Percentiles rank a stretch among this genome's conserved stretches.
Conservation (phyloP, 495 filamentous ascomycete species). For the Neurospora sp. region DNA sequence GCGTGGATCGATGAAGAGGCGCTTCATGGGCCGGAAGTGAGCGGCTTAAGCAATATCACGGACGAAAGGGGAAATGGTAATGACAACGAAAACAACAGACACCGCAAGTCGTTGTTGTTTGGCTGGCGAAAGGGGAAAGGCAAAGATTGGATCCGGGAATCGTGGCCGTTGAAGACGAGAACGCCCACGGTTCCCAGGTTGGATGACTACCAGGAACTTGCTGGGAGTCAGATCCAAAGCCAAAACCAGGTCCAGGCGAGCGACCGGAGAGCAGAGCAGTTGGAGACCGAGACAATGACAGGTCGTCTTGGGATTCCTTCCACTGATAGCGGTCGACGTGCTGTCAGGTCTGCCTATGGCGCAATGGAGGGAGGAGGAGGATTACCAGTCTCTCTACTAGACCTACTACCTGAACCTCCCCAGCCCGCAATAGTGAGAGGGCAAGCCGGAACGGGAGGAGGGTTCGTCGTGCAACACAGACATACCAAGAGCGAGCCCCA, state of each 20-base stretch:
- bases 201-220: neutral
- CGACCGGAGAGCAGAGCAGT: neutral
- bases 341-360: neutral
- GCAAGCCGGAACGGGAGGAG: neutral
- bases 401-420: neutral
- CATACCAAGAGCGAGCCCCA: neutral
- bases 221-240: neutral
- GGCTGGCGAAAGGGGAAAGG: neutral
- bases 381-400: neutral
- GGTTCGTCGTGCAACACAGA: neutral
- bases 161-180: conserved; percentile 12
- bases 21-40: conserved; percentile 29
- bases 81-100: neutral
- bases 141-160: neutral
- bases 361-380: neutral
- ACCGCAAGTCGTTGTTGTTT: conserved; percentile 3
- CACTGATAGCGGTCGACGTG: neutral
- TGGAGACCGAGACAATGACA: neutral
- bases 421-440: neutral
- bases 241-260: neutral
- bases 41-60: conserved; percentile 3
- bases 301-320: neutral
- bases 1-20: conserved; percentile 35
- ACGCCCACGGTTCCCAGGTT: conserved; percentile 13
- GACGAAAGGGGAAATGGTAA: conserved; percentile 1